Conservation (phyloP, 106 monocot species). For the Dendrobium nobile region DNA sequence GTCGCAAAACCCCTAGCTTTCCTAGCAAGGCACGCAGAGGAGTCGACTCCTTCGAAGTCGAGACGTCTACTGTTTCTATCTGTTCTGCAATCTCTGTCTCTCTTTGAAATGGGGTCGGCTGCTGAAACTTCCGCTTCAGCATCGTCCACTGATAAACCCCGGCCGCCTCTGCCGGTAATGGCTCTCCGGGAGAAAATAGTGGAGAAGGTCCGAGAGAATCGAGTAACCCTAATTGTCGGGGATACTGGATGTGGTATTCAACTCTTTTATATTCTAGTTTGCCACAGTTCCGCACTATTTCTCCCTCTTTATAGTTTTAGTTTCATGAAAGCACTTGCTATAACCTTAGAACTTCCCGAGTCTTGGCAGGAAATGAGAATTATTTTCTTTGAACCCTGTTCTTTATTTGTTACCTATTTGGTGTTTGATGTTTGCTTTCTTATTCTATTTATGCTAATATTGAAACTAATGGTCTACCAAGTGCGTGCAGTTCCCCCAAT, state of each 20-base stretch:
- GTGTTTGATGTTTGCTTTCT: no score
- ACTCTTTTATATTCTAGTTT: neutral
- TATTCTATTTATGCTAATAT: no score
- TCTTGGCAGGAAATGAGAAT: neutral
- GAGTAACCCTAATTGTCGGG: conserved; percentile 68
- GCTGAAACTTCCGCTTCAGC: conserved; percentile 7
- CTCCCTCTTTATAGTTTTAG: neutral
- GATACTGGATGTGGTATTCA: conserved; percentile 73
- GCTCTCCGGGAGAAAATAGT: conserved; percentile 55
- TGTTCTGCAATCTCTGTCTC: neutral
- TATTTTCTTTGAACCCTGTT: neutral
- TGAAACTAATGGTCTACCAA: no score
- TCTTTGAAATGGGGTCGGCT: conserved; percentile 2
- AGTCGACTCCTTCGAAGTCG: neutral
- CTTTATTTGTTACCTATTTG: no score
- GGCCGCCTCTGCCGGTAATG: conserved; percentile 37
- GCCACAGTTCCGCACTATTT: neutral
- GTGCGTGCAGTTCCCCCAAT: no score
- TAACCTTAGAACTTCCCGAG: neutral
- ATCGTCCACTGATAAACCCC: neutral
- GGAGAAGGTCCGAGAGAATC: conserved; percentile 61
- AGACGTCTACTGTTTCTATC: neutral
- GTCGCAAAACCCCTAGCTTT: neutral
- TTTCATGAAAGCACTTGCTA: neutral
- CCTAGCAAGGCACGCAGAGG: neutral